Evolutionary conservation across 805 yeast genomes (phyloP).

Genomic region (Ogataea sp.): DNA sequence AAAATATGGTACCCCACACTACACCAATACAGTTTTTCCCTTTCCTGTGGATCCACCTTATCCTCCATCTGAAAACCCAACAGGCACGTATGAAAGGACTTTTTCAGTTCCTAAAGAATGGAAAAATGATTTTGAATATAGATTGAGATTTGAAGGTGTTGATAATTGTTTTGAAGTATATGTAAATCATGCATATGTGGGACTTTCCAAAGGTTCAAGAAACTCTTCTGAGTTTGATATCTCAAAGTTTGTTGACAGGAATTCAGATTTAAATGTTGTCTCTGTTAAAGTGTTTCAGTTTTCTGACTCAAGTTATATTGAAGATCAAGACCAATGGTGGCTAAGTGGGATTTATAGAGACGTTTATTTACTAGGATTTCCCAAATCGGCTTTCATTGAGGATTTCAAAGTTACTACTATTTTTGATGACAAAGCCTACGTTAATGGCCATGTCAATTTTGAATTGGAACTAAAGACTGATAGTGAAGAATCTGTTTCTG

Average conservation of each 20-base stretch:
- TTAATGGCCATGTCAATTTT: slow-evolving; percentile 2
- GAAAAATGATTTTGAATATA: slow-evolving; percentile 5
- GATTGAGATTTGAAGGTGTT: slow-evolving; percentile 29
- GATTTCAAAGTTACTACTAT: slow-evolving; percentile 19
- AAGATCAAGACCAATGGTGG: slow-evolving; percentile 35
- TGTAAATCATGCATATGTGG: slow-evolving; percentile 24
- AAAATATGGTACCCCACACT: slow-evolving; percentile 26
- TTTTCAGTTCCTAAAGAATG: slow-evolving; percentile 15
- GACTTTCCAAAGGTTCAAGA: slow-evolving; percentile 26
- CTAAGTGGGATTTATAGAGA: slow-evolving; percentile 30
- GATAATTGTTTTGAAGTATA: slow-evolving; percentile 26
- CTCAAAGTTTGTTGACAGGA: slow-evolving; percentile 5
- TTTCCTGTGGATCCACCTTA: slow-evolving; percentile 26
- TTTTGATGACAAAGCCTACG: slow-evolving; percentile 8
- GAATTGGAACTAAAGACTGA: not conserved
- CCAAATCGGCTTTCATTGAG: slow-evolving; percentile 20
- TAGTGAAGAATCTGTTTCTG: not conserved
- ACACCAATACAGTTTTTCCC: slow-evolving; percentile 26
- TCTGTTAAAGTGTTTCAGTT: slow-evolving; percentile 25
- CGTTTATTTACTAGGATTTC: slow-evolving; percentile 21
- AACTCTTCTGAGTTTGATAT: slow-evolving; percentile 27
- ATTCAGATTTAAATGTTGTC: slow-evolving; percentile 6
- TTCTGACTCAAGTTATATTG: slow-evolving; percentile 25
- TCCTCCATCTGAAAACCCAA: slow-evolving; percentile 25
- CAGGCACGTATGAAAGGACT: slow-evolving; percentile 23